Conservation (phyloP, 2,329 filamentous ascomycete species). For the Microthyrium microscopicum region DNA sequence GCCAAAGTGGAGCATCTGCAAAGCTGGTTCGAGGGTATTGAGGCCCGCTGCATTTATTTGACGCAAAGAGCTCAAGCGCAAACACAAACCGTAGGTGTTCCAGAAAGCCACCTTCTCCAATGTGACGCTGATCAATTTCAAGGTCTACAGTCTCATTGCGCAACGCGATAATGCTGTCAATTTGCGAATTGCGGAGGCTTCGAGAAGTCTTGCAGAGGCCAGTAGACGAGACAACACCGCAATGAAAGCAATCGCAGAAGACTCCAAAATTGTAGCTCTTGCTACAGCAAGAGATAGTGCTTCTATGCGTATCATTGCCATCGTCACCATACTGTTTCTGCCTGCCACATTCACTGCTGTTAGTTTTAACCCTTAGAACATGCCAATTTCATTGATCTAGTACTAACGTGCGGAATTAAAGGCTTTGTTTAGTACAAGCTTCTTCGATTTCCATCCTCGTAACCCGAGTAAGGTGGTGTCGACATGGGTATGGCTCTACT, state of each 20-base stretch:
- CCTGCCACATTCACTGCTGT: conserved; percentile 15
- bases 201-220: conserved; percentile 7
- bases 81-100: too few relatives aligned
- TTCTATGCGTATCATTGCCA: conserved; percentile 13
- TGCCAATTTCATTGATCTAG: too few relatives aligned
- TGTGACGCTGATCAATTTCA: neutral
- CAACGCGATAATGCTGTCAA: conserved; percentile 11
- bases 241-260: conserved; percentile 9
- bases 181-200: conserved; percentile 8
- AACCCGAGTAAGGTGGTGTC: too few relatives aligned
- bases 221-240: conserved; percentile 6
- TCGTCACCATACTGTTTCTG: conserved; percentile 14
- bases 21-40: too few relatives aligned
- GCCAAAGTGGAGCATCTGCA: too few relatives aligned
- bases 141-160: conserved; percentile 11
- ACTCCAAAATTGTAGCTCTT: conserved; percentile 11
- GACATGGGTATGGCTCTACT: too few relatives aligned
- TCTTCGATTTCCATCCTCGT: too few relatives aligned
- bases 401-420: too few relatives aligned
- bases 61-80: too few relatives aligned
- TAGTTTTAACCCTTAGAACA: conserved; percentile 5
- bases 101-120: too few relatives aligned
- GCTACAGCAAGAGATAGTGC: conserved; percentile 12
- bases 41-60: conserved; percentile 7
- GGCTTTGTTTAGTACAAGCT: too few relatives aligned